Percentiles rank a stretch among this genome's conserved stretches.
These are phyloP conservation scores for Schizochytrium sp. DNA, from an alignment of 108 stramenopile species.

Conservation along the genomic window DNA sequence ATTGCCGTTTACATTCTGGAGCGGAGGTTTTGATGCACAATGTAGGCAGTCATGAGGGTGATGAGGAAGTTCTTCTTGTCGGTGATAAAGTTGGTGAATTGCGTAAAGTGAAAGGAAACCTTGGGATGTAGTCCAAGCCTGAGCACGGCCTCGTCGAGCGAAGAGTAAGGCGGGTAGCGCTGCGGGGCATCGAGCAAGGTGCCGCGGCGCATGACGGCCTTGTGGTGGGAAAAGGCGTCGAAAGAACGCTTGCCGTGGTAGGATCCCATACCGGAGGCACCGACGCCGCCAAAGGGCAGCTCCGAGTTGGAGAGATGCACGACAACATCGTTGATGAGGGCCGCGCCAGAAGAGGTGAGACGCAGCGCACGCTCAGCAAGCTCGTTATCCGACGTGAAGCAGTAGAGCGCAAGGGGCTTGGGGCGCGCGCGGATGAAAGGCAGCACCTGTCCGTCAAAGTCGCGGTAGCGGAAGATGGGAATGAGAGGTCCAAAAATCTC, in stretches of 20 bases:
- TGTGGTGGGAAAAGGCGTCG: background rate
- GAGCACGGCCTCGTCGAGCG: background rate
- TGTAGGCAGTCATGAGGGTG: background rate
- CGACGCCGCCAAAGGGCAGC: slow-evolving; percentile 43
- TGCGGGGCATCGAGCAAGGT: background rate
- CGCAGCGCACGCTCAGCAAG: background rate
- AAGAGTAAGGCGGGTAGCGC: slow-evolving; percentile 23
- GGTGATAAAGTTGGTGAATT: background rate
- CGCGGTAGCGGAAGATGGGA: background rate
- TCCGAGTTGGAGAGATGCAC: slow-evolving; percentile 11
- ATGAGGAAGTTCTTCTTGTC: background rate
- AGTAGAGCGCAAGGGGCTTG: slow-evolving; percentile 37
- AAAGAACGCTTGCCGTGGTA: slow-evolving; percentile 22
- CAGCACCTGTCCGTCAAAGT: slow-evolving; percentile 18
- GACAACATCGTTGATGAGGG: slow-evolving; percentile 28
- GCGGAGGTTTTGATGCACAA: background rate
- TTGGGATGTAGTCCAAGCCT: background rate
- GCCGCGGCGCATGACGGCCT: background rate
- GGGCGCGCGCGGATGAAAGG: background rate
- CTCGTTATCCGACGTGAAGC: background rate
- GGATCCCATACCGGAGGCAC: slow-evolving; percentile 27
- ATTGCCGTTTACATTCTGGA: no score
- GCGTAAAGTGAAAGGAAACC: background rate
- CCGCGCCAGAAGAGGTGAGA: slow-evolving; percentile 21
- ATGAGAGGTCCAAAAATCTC: slow-evolving; percentile 44